Percentiles rank a stretch among this genome's conserved stretches.
Evolutionary conservation across 495 filamentous ascomycete species (phyloP).

Genomic region (Collariella sp.): DNA sequence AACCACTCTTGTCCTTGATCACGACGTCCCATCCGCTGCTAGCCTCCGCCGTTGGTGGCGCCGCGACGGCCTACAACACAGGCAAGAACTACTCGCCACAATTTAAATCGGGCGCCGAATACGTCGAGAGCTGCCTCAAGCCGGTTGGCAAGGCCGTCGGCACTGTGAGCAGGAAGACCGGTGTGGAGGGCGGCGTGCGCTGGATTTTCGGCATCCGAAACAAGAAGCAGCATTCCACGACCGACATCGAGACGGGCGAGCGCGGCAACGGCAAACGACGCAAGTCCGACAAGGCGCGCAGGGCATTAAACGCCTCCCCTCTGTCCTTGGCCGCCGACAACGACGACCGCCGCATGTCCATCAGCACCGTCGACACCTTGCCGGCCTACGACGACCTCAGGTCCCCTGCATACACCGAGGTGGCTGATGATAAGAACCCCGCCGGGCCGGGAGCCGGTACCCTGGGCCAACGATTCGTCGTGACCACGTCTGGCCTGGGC

Average conservation of each 20-base stretch:
- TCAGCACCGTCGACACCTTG: conserved; percentile 54
- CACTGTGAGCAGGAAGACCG: conserved; percentile 70
- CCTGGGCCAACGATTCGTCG: conserved; percentile 58
- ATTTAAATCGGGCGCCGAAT: conserved; percentile 74
- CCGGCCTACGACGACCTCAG: conserved; percentile 73
- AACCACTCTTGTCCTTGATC: conserved; percentile 71
- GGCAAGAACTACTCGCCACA: conserved; percentile 82
- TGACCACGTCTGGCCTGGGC: conserved; percentile 74
- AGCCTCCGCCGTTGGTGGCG: conserved; percentile 70
- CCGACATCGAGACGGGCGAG: conserved; percentile 35
- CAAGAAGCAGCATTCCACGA: conserved; percentile 33
- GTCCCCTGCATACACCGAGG: conserved; percentile 62
- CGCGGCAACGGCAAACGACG: conserved; percentile 54
- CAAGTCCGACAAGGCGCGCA: conserved; percentile 26
- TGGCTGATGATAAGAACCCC: conserved; percentile 15
- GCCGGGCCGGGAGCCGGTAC: conserved; percentile 15
- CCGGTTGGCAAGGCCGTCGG: conserved; percentile 76
- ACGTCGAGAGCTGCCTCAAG: conserved; percentile 74
- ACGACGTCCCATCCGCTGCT: conserved; percentile 72
- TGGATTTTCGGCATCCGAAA: conserved; percentile 55
- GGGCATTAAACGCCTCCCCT: background rate
- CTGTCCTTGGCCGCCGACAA: conserved; percentile 1
- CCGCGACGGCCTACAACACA: conserved; percentile 68
- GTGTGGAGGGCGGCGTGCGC: conserved; percentile 71
- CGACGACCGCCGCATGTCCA: conserved; percentile 36